Conservation (phyloP, 441 rosid species). For the Pelargonium myrrhifolium region DNA sequence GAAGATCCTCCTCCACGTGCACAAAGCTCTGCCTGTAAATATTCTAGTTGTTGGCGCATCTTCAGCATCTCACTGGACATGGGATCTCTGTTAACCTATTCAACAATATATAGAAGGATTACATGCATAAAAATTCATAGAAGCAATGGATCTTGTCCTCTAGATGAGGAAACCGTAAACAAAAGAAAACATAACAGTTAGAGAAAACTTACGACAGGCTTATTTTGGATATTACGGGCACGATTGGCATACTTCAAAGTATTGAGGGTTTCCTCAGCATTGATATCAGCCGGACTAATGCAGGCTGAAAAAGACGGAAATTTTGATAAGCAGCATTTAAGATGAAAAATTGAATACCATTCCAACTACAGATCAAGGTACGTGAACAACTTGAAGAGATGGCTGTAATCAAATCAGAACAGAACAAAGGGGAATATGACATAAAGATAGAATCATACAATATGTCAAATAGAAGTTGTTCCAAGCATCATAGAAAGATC, state of each 20-base stretch:
- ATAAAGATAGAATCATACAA: neutral
- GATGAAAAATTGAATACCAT: too few relatives aligned
- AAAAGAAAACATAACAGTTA: conserved; percentile 9
- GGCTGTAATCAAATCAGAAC: neutral
- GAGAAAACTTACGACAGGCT: conserved; percentile 77
- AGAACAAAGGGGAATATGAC: neutral
- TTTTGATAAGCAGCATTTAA: neutral
- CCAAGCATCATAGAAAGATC: neutral
- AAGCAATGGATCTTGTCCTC: conserved; percentile 6
- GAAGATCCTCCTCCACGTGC: conserved; percentile 74
- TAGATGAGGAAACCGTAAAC: neutral
- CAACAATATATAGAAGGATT: conserved; percentile 10
- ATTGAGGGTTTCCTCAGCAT: conserved; percentile 98
- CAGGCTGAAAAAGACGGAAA: conserved; percentile 50
- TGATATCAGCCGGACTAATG: conserved; percentile 97
- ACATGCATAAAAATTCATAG: conserved; percentile 7
- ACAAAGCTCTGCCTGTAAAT: conserved; percentile 92
- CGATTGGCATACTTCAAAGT: conserved; percentile 96
- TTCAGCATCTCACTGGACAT: conserved; percentile 88
- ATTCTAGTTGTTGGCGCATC: conserved; percentile 93
- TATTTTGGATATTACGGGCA: conserved; percentile 92
- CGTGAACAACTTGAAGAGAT: neutral
- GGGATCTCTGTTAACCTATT: conserved; percentile 92
- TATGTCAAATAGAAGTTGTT: neutral
- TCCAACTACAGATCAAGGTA: too few relatives aligned